Percentiles rank a stretch among this genome's conserved stretches.
Conservation (phyloP, 306 rosid species). For the Arachis stenosperma region DNA sequence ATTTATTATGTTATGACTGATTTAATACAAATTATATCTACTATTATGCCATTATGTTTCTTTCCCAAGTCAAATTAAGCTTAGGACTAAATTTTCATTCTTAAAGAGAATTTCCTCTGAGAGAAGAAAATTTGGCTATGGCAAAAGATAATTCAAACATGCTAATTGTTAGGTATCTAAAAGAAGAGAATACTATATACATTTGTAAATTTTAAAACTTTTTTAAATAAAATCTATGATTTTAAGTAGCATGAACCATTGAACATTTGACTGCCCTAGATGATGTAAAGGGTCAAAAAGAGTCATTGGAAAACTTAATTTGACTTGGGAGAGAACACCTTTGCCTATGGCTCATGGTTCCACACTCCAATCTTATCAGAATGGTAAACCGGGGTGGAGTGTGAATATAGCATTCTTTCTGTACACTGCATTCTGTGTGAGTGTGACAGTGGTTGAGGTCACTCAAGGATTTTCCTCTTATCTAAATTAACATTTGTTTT, state of each 20-base stretch:
- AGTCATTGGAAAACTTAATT: conserved; percentile 15
- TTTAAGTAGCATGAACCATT: neutral
- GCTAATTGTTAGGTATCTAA: conserved; percentile 20
- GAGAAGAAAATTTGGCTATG: too few species aligned
- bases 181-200: too few species aligned
- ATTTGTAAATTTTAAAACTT: too few species aligned
- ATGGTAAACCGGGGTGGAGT: conserved; percentile 2
- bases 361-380: conserved; percentile 31
- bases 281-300: conserved; percentile 1
- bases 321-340: conserved; percentile 23
- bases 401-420: neutral
- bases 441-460: conserved; percentile 2
- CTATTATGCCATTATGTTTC: too few species aligned
- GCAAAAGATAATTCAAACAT: neutral
- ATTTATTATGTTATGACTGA: too few species aligned
- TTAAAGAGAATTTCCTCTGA: too few species aligned
- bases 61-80: too few species aligned
- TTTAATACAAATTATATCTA: too few species aligned
- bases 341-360: conserved; percentile 7
- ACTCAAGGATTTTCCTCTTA: neutral
- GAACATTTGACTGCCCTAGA: conserved; percentile 10
- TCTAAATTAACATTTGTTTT: neutral
- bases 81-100: too few species aligned
- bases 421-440: neutral
- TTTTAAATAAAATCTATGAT: too few species aligned